Percentiles rank a stretch among this genome's conserved stretches.
phyloP scores from a whole-genome alignment of 768 basidiomycete species.

The Leccinum rimulosum region DNA sequence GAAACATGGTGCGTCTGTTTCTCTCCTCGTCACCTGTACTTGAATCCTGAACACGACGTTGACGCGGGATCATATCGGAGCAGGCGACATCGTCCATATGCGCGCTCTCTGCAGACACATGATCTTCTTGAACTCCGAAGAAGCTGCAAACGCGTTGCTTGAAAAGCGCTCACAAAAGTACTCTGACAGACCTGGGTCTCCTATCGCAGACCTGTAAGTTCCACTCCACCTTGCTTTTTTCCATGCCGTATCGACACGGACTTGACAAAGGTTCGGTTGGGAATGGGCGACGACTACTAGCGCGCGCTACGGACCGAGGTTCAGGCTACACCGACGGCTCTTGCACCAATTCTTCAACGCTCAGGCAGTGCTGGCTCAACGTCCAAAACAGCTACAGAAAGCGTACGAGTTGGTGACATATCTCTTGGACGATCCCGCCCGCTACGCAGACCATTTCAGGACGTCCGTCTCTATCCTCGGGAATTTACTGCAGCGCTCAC shows the following conservation, averaged over 20 bases:
- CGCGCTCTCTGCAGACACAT: conserved; percentile 43
- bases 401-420: conserved; percentile 10
- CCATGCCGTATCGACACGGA: neutral
- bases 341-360: conserved; percentile 18
- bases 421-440: conserved; percentile 8
- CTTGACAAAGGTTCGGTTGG: conserved; percentile 16
- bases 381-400: conserved; percentile 13
- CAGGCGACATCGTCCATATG: neutral
- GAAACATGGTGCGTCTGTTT: conserved; percentile 12
- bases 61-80: neutral
- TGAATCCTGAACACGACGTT: neutral
- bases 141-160: conserved; percentile 46
- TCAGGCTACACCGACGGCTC: conserved; percentile 22
- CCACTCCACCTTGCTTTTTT: neutral
- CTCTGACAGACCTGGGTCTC: conserved; percentile 28
- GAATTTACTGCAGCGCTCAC: neutral
- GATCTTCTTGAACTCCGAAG: conserved; percentile 48
- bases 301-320: conserved; percentile 22
- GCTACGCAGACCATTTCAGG: conserved; percentile 9
- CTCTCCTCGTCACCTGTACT: neutral
- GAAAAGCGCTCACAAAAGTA: conserved; percentile 53
- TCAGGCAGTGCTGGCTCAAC: conserved; percentile 11
- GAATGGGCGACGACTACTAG: conserved; percentile 10
- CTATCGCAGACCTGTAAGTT: conserved; percentile 8
- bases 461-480: conserved; percentile 6